These are phyloP conservation scores for Vigna hirtella DNA, from an alignment of 306 rosid genomes.

Conservation along the genomic window DNA sequence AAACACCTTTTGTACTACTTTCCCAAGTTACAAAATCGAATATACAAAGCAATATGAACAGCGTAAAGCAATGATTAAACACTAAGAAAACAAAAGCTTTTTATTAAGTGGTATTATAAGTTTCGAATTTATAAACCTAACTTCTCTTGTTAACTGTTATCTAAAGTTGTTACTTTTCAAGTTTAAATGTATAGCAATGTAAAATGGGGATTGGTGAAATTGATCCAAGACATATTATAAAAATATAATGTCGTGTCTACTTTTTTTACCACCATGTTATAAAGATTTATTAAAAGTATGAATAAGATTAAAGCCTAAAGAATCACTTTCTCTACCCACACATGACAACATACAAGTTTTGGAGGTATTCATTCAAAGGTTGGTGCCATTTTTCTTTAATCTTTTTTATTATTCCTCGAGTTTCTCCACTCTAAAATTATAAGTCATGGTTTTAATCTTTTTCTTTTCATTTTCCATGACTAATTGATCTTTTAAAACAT, in stretches of 20 bases:
- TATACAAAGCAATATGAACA: conserved; percentile 43
- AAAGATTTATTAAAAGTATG: background rate
- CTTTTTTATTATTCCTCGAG: background rate
- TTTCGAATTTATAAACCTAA: conserved; percentile 2
- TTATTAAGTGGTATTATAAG: conserved; percentile 14
- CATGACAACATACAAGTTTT: conserved; percentile 21
- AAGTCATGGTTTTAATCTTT: background rate
- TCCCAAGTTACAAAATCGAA: conserved; percentile 14
- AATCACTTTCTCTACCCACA: background rate
- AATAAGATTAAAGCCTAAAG: background rate
- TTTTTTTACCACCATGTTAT: too few relatives aligned
- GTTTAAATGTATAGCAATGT: conserved; percentile 9
- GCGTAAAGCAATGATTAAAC: conserved; percentile 7
- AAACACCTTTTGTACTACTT: conserved; percentile 30
- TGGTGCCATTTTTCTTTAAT: background rate
- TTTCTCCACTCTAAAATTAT: background rate
- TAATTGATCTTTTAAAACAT: too few relatives aligned
- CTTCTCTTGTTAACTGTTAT: background rate
- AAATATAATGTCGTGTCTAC: too few relatives aligned
- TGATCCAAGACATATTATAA: background rate
- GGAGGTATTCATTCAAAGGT: background rate
- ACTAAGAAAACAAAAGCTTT: conserved; percentile 23
- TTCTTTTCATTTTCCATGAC: background rate
- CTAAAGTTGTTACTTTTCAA: background rate
- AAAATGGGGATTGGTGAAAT: conserved; percentile 41